Base-by-base conservation (phyloP, 2,329 filamentous ascomycete genomes). In the Podosphaera xanthii region DNA sequence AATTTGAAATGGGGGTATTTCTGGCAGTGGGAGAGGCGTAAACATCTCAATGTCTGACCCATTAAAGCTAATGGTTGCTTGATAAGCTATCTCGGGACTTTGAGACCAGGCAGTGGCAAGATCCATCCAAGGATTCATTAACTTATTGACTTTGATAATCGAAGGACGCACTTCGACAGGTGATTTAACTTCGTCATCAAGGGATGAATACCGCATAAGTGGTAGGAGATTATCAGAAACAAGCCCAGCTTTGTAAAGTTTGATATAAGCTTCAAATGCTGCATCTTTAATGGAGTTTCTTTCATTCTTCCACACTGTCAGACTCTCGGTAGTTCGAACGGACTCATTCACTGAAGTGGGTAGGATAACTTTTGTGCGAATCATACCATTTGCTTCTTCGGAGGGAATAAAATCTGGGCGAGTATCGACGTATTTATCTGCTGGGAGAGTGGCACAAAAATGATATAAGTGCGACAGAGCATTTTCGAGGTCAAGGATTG, bases 141-240 rank as follows among this genome's bases (percentile, higher is more conserved):
- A 65, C 12, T 66, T 66, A 6, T 67, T 61, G 14, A 72, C 68
- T 12, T 63, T 61, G 35, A 69, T 62, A 0, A 75, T 64, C 0
- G 69, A 71, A 2, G 70, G 65, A 2, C 69, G 62, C n/a, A 73
- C 72, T 1, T 73, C 69, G 8, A 72, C 70, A 59, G 69, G 70
- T 12, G 79, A 72, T 5, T 70, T 64, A 1, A 75, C 64, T 52
- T 69, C 66, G 34, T 66, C 63, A 9, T 69, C 62, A 42, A 65
- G 60, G 7, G 36, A 30, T 14, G 12, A 38, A 38, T 38, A 3
- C 46, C 73, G 67, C 57, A 67, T 53, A 7, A 65, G 59, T 72
- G 91, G 91, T 48, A 95, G 74, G 0, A 96, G 71, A 64, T 94
- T 76, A 12, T 94, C 79, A 62, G 87, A 89, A 0, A 97, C 70